phyloP scores from a whole-genome alignment of 2,329 filamentous ascomycete genomes.

The Aspergillus quadricinctus region DNA sequence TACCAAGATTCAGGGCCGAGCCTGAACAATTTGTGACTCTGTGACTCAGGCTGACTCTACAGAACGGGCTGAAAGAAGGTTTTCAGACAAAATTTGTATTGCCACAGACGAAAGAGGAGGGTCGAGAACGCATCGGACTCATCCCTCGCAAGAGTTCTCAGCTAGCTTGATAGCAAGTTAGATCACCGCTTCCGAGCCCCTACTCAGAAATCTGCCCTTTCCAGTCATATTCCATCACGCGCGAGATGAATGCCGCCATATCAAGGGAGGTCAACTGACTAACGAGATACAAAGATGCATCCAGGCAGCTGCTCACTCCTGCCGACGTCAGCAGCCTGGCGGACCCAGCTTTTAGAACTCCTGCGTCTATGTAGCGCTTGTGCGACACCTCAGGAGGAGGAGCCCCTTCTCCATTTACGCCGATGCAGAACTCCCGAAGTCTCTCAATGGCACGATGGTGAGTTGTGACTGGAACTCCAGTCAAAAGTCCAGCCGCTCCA shows the following conservation, averaged over 20 bases:
- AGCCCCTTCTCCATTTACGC: slow-evolving; percentile 3
- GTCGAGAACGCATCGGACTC: background rate
- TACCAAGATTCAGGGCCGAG: background rate
- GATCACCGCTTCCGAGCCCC: background rate
- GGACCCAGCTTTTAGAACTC: slow-evolving; percentile 37
- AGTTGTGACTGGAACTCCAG: slow-evolving; percentile 34
- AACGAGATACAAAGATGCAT: slow-evolving; percentile 80
- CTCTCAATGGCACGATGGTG: slow-evolving; percentile 30
- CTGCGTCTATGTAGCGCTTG: slow-evolving; percentile 19
- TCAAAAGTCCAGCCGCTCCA: slow-evolving; percentile 34
- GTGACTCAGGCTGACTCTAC: background rate
- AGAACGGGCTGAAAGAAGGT: background rate
- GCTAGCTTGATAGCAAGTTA: background rate
- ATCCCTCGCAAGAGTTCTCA: background rate
- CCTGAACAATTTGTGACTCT: background rate
- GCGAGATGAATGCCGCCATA: slow-evolving; percentile 69
- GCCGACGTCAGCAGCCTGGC: slow-evolving; percentile 74
- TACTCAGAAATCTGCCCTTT: slow-evolving; percentile 29
- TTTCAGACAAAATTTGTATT: background rate
- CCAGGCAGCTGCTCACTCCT: slow-evolving; percentile 73
- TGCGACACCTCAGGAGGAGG: slow-evolving; percentile 11
- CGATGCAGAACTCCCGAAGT: slow-evolving; percentile 19
- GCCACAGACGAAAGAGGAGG: background rate
- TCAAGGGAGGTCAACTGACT: slow-evolving; percentile 76
- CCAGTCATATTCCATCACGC: slow-evolving; percentile 77